Conservation (phyloP, 2,329 filamentous ascomycete species). For the Hymenotorrendiella dingleyae region DNA sequence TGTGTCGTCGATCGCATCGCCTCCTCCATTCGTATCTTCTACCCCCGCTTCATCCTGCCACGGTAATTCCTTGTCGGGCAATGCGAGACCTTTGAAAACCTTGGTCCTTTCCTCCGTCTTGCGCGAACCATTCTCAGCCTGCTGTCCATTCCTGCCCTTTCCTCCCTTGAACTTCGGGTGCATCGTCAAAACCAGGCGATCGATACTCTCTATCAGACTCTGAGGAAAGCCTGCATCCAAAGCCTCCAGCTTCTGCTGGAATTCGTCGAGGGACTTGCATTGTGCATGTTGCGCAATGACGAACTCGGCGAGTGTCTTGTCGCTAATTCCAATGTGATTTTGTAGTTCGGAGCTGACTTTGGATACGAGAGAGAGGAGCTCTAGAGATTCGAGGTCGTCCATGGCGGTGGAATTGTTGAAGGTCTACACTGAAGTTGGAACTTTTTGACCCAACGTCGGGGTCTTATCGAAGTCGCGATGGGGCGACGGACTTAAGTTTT, state of each 20-base stretch:
- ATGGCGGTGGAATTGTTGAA: constrained; percentile 18
- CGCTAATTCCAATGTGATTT: constrained; percentile 85
- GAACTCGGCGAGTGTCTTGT: constrained; percentile 95
- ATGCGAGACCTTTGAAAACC: constrained; percentile 83
- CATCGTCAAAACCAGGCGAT: constrained; percentile 81
- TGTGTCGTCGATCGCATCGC: constrained; percentile 82
- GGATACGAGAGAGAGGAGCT: constrained; percentile 88
- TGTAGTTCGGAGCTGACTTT: constrained; percentile 92
- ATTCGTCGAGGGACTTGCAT: constrained; percentile 63
- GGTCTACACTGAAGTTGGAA: too few species aligned
- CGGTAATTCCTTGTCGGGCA: constrained; percentile 68
- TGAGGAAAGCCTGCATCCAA: constrained; percentile 79
- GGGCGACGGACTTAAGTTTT: too few species aligned
- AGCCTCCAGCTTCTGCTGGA: constrained; percentile 67
- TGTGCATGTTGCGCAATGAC: constrained; percentile 84
- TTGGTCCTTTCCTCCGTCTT: constrained; percentile 66
- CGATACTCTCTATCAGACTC: constrained; percentile 85
- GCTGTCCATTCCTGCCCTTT: constrained; percentile 35
- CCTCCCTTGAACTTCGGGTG: constrained; percentile 79
- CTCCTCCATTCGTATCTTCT: constrained; percentile 33
- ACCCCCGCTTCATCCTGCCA: constrained; percentile 44
- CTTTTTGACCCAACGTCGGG: too few species aligned
- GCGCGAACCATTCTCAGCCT: constrained; percentile 37
- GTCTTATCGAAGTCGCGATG: too few species aligned
- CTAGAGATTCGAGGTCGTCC: constrained; percentile 76